Conservation (phyloP, 208 protist species). For the Novymonas esmeraldas region DNA sequence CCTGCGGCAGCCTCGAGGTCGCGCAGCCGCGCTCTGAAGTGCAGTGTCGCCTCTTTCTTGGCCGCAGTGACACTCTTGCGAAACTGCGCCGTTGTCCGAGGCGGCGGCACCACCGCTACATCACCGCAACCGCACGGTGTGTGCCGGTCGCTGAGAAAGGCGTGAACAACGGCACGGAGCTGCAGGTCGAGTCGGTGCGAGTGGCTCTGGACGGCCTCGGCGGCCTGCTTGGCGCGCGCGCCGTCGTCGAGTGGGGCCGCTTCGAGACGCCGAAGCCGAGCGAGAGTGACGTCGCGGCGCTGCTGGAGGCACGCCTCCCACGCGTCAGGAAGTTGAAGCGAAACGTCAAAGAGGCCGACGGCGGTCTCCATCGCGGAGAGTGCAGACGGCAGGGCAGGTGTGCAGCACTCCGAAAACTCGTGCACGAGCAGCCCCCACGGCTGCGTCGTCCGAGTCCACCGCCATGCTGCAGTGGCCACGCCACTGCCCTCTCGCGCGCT, state of each 20-base stretch:
- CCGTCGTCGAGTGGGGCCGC: background rate
- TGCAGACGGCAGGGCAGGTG: background rate
- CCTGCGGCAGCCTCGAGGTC: background rate
- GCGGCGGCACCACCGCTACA: background rate
- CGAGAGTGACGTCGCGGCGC: background rate
- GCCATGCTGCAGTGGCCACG: too few relatives aligned
- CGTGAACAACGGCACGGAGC: constrained; percentile 44
- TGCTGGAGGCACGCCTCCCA: constrained; percentile 1
- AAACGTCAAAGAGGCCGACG: constrained; percentile 10
- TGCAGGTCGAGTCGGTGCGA: constrained; percentile 43
- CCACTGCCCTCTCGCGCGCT: background rate
- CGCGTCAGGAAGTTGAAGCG: constrained; percentile 12
- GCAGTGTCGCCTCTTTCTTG: constrained; percentile 15
- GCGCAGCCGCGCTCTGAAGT: constrained; percentile 17
- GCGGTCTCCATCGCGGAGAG: constrained; percentile 5
- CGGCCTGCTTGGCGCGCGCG: background rate
- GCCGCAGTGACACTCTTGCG: constrained; percentile 1
- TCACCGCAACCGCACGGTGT: background rate
- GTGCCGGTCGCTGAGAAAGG: constrained; percentile 24
- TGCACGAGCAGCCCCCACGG: constrained; percentile 33
- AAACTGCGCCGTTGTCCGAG: background rate
- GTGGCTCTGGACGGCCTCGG: constrained; percentile 4
- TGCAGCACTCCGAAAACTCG: background rate
- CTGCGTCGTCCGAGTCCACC: constrained; percentile 30
- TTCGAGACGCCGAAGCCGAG: background rate